A percentile compares a stretch with the other conserved stretches of the same genome.
Evolutionary conservation across 2,329 filamentous ascomycete species (phyloP).

Genomic region (Aspergillus fumigatus): DNA sequence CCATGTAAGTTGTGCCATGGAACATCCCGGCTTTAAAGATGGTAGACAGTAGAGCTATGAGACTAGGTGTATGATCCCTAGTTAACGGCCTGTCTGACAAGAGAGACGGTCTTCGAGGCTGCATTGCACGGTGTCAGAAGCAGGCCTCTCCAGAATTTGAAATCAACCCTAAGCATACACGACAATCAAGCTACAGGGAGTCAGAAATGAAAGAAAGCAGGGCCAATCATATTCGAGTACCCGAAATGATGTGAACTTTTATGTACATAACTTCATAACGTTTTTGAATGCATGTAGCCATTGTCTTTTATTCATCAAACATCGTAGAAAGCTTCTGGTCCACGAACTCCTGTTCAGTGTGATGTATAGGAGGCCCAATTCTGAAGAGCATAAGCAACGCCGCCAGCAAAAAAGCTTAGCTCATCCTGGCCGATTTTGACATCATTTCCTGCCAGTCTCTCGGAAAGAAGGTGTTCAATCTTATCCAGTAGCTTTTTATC

Average conservation of each 20-base stretch:
- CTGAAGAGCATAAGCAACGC: slow-evolving; percentile 30
- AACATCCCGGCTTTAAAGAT: no score
- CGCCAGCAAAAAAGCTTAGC: slow-evolving; percentile 38
- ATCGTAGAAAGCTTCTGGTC: background rate
- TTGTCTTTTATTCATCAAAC: background rate
- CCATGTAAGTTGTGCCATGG: background rate
- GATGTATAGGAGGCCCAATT: slow-evolving; percentile 8
- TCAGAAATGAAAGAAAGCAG: background rate
- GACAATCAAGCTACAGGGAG: background rate
- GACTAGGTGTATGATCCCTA: no score
- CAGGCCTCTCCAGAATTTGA: background rate
- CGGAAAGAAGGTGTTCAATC: slow-evolving; percentile 32
- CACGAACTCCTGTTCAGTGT: background rate
- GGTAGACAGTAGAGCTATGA: no score
- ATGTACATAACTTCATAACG: background rate
- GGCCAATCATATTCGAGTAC: background rate
- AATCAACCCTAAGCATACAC: background rate
- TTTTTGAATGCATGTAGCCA: background rate
- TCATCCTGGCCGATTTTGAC: slow-evolving; percentile 33
- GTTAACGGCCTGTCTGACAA: background rate
- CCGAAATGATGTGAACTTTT: background rate
- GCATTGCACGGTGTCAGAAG: background rate
- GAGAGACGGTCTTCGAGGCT: background rate
- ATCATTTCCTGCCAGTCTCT: slow-evolving; percentile 27
- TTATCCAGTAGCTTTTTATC: slow-evolving; percentile 25